phyloP scores from a whole-genome alignment of 2,329 filamentous ascomycete genomes.

The Penicillium occitanis region DNA sequence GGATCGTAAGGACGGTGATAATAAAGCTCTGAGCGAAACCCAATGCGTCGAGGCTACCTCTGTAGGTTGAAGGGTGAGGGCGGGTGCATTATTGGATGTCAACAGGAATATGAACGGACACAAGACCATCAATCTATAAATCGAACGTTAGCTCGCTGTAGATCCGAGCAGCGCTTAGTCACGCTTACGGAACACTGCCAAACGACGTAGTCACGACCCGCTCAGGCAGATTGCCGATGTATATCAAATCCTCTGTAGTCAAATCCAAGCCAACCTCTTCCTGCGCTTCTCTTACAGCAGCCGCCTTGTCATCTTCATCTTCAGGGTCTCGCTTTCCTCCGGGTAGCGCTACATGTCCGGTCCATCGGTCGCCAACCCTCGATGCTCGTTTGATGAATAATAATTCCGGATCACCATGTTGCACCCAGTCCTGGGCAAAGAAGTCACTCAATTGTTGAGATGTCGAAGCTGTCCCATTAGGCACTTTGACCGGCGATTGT shows the following conservation, averaged over 20 bases:
- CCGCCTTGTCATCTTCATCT: constrained; percentile 62
- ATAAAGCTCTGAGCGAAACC: constrained; percentile 63
- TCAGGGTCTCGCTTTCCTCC: constrained; percentile 66
- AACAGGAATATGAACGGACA: constrained; percentile 68
- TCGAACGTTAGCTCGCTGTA: background rate
- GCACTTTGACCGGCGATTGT: constrained; percentile 27
- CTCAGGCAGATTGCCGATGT: constrained; percentile 64
- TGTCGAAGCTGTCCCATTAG: constrained; percentile 27
- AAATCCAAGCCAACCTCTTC: constrained; percentile 68
- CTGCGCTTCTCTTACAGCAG: constrained; percentile 62
- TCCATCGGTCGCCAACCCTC: constrained; percentile 66
- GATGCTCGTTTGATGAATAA: constrained; percentile 70
- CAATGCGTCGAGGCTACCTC: constrained; percentile 69
- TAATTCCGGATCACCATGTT: constrained; percentile 65
- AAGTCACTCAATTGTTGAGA: constrained; percentile 55
- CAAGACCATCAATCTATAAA: constrained; percentile 62
- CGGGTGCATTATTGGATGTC: constrained; percentile 56
- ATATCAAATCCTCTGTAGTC: constrained; percentile 46
- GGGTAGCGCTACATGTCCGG: constrained; percentile 66
- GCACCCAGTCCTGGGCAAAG: constrained; percentile 65
- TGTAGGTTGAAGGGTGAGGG: constrained; percentile 63
- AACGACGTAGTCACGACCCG: constrained; percentile 65
- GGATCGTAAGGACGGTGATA: constrained; percentile 61
- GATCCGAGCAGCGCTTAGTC: background rate
- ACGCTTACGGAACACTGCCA: constrained; percentile 61